Percentiles rank a stretch among this genome's conserved stretches.
Evolutionary conservation across 2,329 filamentous ascomycete species (phyloP).

Genomic region (Geosmithia flava): DNA sequence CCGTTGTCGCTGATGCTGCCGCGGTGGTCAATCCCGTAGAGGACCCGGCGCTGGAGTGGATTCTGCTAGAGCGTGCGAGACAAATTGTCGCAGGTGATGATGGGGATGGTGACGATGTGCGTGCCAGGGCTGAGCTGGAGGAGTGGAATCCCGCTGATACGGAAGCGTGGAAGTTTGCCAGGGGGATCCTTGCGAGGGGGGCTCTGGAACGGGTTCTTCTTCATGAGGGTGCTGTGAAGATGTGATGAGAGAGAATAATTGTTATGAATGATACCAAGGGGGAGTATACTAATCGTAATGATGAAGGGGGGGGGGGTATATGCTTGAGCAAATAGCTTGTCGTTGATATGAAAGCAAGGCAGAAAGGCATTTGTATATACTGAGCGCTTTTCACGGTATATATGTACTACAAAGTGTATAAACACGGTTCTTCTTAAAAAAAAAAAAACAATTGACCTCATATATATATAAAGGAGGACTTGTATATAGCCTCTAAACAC

Average conservation of each 20-base stretch:
- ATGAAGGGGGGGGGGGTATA: not conserved
- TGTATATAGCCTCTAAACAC: too few species aligned
- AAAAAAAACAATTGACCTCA: too few species aligned
- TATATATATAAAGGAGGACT: too few species aligned
- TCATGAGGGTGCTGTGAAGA: not conserved
- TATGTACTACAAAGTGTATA: too few species aligned
- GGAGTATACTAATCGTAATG: not conserved
- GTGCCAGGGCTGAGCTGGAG: conserved; percentile 43
- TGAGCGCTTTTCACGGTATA: too few species aligned
- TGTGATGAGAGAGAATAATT: not conserved
- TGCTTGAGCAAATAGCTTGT: too few species aligned
- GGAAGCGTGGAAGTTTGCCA: conserved; percentile 65
- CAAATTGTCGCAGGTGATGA: conserved; percentile 33
- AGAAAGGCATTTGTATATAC: too few species aligned
- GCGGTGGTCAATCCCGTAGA: not conserved
- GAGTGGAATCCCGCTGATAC: conserved; percentile 61
- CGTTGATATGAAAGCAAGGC: too few species aligned
- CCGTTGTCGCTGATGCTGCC: not conserved
- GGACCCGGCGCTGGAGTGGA: conserved; percentile 28
- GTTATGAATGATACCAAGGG: not conserved
- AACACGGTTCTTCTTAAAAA: too few species aligned
- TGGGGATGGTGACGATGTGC: conserved; percentile 28
- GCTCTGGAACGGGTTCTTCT: conserved; percentile 38
- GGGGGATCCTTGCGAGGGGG: conserved; percentile 52
- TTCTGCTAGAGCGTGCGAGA: conserved; percentile 33